These are phyloP conservation scores for Neurospora terricola DNA, from an alignment of 495 filamentous ascomycete genomes.

Conservation along the genomic window DNA sequence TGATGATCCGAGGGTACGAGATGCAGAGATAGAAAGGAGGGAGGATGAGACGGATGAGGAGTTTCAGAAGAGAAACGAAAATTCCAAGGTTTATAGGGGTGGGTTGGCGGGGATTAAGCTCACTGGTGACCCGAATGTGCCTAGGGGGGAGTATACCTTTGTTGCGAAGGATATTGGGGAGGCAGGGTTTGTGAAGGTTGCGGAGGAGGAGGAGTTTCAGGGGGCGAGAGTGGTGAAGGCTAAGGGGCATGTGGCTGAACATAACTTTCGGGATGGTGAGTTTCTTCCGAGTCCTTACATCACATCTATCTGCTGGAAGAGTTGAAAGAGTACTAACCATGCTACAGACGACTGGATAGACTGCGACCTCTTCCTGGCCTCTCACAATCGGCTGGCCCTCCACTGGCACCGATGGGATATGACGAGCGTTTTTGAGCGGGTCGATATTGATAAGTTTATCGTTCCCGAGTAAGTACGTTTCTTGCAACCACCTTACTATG, in stretches of 20 bases:
- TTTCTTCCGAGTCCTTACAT: not conserved
- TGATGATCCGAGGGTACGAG: conserved; percentile 3
- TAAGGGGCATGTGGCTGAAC: conserved; percentile 63
- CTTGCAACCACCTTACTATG: not conserved
- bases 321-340: not conserved
- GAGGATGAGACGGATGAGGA: conserved; percentile 29
- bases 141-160: conserved; percentile 75
- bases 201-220: conserved; percentile 53
- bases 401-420: conserved; percentile 74
- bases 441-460: conserved; percentile 58
- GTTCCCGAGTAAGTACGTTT: conserved; percentile 2
- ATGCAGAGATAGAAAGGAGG: conserved; percentile 10
- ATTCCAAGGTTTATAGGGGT: conserved; percentile 41
- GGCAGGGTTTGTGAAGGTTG: conserved; percentile 35
- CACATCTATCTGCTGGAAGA: not conserved
- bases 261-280: conserved; percentile 61
- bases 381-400: conserved; percentile 65
- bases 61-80: conserved; percentile 23
- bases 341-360: conserved; percentile 57
- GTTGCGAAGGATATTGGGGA: conserved; percentile 64
- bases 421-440: conserved; percentile 69
- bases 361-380: conserved; percentile 69
- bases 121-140: conserved; percentile 83
- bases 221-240: conserved; percentile 70
- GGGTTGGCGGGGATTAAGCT: conserved; percentile 75